Evolutionary conservation across 345 rosid species (phyloP).

Genomic region (Aurinia saxatilis): DNA sequence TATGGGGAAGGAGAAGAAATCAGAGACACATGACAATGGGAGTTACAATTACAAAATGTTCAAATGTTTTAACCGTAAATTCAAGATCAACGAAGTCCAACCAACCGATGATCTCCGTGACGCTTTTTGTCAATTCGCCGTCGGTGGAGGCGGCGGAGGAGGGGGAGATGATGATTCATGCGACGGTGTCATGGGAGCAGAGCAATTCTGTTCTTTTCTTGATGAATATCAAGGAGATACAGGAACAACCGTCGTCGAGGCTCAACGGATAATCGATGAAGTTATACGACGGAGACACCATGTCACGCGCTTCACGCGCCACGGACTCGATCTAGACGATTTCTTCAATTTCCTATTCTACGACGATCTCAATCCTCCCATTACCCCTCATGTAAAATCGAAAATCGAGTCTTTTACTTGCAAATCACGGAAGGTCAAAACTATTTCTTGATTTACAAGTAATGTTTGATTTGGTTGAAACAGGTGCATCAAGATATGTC

Average conservation of each 20-base stretch:
- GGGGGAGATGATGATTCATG: constrained; percentile 17
- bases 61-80: constrained; percentile 69
- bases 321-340: constrained; percentile 52
- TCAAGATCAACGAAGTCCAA: constrained; percentile 62
- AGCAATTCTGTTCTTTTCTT: constrained; percentile 54
- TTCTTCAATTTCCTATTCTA: constrained; percentile 29
- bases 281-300: constrained; percentile 40
- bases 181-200: constrained; percentile 39
- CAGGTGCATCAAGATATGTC: constrained; percentile 94
- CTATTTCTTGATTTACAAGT: background rate
- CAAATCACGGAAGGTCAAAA: background rate
- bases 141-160: constrained; percentile 8
- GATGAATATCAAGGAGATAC: constrained; percentile 46
- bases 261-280: constrained; percentile 47
- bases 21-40: constrained; percentile 24
- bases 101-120: constrained; percentile 68
- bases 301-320: constrained; percentile 30
- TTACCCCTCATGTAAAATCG: constrained; percentile 26
- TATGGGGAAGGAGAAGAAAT: constrained; percentile 38
- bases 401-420: background rate
- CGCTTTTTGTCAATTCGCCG: constrained; percentile 40
- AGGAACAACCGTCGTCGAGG: constrained; percentile 36
- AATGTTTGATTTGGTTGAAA: background rate
- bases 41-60: constrained; percentile 61
- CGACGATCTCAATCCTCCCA: constrained; percentile 42